Evolutionary conservation across 2,329 filamentous ascomycete genomes (phyloP).

Genomic region (Xylariaceae sp.): DNA sequence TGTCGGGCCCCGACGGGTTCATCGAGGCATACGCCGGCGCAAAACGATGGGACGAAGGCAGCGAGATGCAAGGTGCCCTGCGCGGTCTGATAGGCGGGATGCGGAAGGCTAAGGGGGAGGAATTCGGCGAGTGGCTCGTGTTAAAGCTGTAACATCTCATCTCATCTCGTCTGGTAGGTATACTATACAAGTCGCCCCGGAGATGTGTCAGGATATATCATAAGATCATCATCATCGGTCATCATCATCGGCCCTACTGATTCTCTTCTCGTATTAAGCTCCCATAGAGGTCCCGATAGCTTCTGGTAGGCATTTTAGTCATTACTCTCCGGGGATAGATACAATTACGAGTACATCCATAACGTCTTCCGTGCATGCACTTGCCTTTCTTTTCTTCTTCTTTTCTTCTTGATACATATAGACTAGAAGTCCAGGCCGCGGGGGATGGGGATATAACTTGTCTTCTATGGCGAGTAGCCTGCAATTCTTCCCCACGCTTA

Average conservation of each 20-base stretch:
- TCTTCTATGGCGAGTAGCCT: background rate
- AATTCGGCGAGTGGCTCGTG: conserved; percentile 43
- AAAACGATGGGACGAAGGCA: conserved; percentile 68
- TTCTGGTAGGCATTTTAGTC: too few relatives aligned
- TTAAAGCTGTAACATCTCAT: conserved; percentile 41
- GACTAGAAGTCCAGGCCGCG: background rate
- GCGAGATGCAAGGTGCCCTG: conserved; percentile 68
- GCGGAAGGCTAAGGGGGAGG: conserved; percentile 37
- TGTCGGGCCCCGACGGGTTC: conserved; percentile 91
- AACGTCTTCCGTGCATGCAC: too few relatives aligned
- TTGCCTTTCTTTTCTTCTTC: background rate
- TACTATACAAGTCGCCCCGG: background rate
- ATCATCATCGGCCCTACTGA: background rate
- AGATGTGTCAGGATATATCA: background rate
- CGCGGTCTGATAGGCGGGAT: conserved; percentile 62
- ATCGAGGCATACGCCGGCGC: conserved; percentile 72
- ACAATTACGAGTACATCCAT: too few relatives aligned
- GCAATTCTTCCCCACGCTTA: conserved; percentile 3
- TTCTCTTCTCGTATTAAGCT: too few relatives aligned
- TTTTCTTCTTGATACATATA: too few relatives aligned
- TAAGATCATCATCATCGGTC: background rate
- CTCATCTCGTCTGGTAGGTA: background rate
- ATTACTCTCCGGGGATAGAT: too few relatives aligned
- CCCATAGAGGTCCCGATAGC: too few relatives aligned
- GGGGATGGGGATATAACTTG: background rate